These are phyloP conservation scores for Claviceps sp. DNA, from an alignment of 2,329 filamentous ascomycete genomes.

Conservation along the genomic window DNA sequence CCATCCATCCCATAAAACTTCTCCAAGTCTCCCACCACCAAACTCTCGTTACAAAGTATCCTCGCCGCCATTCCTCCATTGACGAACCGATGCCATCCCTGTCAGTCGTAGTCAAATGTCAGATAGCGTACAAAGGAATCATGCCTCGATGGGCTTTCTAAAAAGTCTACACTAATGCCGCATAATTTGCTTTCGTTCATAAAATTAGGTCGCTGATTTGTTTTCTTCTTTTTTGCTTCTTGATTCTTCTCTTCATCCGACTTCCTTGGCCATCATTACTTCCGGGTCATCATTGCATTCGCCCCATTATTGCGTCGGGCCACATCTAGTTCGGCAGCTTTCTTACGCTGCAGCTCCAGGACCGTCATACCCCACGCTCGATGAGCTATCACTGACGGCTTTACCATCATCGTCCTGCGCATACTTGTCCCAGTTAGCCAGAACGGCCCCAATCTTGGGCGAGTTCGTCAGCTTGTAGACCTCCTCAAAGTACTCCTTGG, in stretches of 20 bases:
- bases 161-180: constrained; percentile 1
- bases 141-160: background rate
- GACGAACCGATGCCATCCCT: constrained; percentile 8
- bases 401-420: constrained; percentile 33
- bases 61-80: constrained; percentile 1
- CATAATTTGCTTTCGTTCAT: background rate
- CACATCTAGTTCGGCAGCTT: constrained; percentile 6
- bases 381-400: constrained; percentile 25
- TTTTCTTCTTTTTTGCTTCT: background rate
- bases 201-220: background rate
- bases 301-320: background rate
- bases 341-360: constrained; percentile 26
- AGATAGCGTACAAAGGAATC: background rate
- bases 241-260: background rate
- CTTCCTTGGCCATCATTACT: background rate
- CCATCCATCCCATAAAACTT: background rate
- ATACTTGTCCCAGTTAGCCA: constrained; percentile 80
- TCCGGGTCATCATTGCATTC: background rate
- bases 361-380: constrained; percentile 28
- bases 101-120: constrained; percentile 6
- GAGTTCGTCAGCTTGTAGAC: constrained; percentile 89
- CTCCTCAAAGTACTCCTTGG: constrained; percentile 98
- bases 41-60: background rate
- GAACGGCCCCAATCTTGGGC: constrained; percentile 59
- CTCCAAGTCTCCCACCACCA: background rate